These are phyloP conservation scores for Penicillium turbatum DNA, from an alignment of 495 filamentous ascomycete species.

Conservation along the genomic window DNA sequence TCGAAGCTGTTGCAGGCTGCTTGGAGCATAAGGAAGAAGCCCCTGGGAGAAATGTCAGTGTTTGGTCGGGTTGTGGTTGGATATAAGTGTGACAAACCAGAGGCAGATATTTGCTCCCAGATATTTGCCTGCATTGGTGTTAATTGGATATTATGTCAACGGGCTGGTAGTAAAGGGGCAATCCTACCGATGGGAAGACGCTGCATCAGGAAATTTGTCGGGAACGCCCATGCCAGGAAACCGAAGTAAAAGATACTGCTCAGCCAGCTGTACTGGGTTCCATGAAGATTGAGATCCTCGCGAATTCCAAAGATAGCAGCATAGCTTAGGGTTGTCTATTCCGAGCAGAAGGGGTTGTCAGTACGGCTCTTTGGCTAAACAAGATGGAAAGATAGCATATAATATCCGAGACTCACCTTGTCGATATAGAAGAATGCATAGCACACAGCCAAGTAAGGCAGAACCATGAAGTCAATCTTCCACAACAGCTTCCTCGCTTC, in stretches of 20 bases:
- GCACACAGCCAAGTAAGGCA: conserved; percentile 51
- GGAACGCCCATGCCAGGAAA: conserved; percentile 49
- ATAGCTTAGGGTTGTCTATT: conserved; percentile 54
- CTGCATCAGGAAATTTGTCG: conserved; percentile 54
- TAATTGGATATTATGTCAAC: conserved; percentile 1
- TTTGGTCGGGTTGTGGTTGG: background rate
- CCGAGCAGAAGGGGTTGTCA: conserved; percentile 34
- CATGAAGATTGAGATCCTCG: conserved; percentile 43
- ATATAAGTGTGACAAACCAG: conserved; percentile 34
- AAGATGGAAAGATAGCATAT: conserved; percentile 10
- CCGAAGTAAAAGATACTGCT: conserved; percentile 49
- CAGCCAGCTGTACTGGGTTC: conserved; percentile 49
- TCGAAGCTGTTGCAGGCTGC: conserved; percentile 51
- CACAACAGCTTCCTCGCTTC: conserved; percentile 48
- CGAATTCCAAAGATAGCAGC: conserved; percentile 56
- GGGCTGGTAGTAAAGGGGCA: background rate
- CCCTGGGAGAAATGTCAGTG: conserved; percentile 29
- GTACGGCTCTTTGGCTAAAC: background rate
- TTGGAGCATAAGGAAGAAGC: conserved; percentile 53
- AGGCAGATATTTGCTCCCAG: conserved; percentile 56
- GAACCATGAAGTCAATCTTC: conserved; percentile 53
- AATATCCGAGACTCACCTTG: conserved; percentile 31
- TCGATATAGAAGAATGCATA: conserved; percentile 61
- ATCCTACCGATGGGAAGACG: conserved; percentile 48
- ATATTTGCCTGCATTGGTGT: conserved; percentile 44